Conservation (phyloP, 1,284 basidiomycete species). For the Boletus albobrunnescens region DNA sequence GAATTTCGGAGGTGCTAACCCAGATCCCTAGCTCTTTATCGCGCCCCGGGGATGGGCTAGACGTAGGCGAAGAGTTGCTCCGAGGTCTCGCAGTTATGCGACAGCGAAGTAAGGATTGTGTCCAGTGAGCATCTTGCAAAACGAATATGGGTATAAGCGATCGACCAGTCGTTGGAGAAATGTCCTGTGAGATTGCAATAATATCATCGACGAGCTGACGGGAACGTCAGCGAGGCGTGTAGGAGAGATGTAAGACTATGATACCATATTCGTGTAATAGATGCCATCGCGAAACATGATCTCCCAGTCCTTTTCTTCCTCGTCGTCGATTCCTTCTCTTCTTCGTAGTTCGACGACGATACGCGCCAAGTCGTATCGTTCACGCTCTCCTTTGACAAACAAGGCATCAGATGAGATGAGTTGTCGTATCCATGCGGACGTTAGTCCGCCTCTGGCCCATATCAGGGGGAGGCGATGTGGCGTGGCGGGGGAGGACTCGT, state of each 20-base stretch:
- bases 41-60: slow-evolving; percentile 37
- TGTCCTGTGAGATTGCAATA: slow-evolving; percentile 65
- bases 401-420: slow-evolving; percentile 77
- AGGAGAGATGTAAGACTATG: background rate
- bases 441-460: slow-evolving; percentile 70
- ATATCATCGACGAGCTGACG: slow-evolving; percentile 72
- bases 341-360: slow-evolving; percentile 73
- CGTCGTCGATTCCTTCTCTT: slow-evolving; percentile 42
- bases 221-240: slow-evolving; percentile 9
- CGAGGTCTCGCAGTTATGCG: slow-evolving; percentile 46
- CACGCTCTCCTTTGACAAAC: slow-evolving; percentile 76
- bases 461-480: slow-evolving; percentile 43
- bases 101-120: slow-evolving; percentile 58
- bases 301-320: slow-evolving; percentile 66
- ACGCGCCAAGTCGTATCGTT: slow-evolving; percentile 77
- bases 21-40: slow-evolving; percentile 62
- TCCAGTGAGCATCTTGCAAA: slow-evolving; percentile 78
- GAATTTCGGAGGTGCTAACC: slow-evolving; percentile 48
- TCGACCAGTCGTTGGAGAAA: slow-evolving; percentile 65
- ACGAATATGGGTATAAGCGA: slow-evolving; percentile 65
- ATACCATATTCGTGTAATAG: slow-evolving; percentile 86
- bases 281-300: slow-evolving; percentile 76
- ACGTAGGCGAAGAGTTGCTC: slow-evolving; percentile 30
- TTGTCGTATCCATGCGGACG: slow-evolving; percentile 68
- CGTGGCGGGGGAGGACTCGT: slow-evolving; percentile 9